A percentile compares a stretch with the other conserved stretches of the same genome.
These are phyloP conservation scores for Pezicula neosporulosa DNA, from an alignment of 2,329 filamentous ascomycete genomes.

Conservation along the genomic window DNA sequence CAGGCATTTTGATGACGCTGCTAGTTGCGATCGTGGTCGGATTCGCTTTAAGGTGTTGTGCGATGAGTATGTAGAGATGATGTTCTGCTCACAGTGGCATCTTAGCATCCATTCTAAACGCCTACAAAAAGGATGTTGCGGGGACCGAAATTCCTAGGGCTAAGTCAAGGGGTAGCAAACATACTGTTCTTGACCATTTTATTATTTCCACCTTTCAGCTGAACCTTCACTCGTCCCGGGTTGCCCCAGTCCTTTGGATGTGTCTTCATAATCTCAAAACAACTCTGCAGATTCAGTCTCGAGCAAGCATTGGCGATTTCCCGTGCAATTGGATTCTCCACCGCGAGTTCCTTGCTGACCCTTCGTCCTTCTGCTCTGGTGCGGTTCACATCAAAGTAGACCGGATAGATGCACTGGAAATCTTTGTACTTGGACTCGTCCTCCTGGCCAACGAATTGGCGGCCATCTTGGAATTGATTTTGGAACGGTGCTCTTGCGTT, in stretches of 20 bases:
- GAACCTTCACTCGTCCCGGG: conserved; percentile 81
- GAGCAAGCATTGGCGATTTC: conserved; percentile 87
- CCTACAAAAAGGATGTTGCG: not conserved
- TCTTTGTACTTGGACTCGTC: conserved; percentile 61
- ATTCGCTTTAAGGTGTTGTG: conserved; percentile 70
- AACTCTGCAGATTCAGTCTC: conserved; percentile 64
- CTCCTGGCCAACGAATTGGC: conserved; percentile 33
- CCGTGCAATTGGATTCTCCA: conserved; percentile 80
- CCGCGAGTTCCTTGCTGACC: conserved; percentile 68
- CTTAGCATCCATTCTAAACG: conserved; percentile 11
- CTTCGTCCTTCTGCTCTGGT: conserved; percentile 77
- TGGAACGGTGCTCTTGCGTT: conserved; percentile 32
- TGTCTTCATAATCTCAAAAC: conserved; percentile 86
- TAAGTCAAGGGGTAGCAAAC: conserved; percentile 21
- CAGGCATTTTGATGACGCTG: conserved; percentile 69
- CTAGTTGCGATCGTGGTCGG: conserved; percentile 73
- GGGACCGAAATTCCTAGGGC: too few species aligned
- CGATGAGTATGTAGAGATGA: conserved; percentile 80
- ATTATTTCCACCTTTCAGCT: conserved; percentile 60
- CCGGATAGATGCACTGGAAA: conserved; percentile 88
- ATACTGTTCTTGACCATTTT: conserved; percentile 60
- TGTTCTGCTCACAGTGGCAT: conserved; percentile 53
- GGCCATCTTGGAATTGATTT: conserved; percentile 29
- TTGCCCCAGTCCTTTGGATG: conserved; percentile 99
- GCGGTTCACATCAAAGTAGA: conserved; percentile 85